These are phyloP conservation scores for Mychonastes homosphaera DNA, from an alignment of 139 green algal genomes.

Conservation along the genomic window DNA sequence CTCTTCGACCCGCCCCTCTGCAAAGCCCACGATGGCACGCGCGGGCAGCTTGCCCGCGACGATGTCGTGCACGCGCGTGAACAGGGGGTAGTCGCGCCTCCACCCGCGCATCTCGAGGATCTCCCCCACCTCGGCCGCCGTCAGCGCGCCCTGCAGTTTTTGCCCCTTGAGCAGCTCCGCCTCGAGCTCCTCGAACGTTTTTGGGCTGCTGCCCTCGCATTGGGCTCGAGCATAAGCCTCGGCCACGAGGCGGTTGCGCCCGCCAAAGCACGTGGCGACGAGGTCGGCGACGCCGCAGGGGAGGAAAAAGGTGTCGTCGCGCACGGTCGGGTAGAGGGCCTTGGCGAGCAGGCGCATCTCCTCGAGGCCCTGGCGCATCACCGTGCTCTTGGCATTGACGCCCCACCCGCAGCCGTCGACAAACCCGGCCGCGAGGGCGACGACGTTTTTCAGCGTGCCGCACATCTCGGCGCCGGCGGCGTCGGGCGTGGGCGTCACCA, in stretches of 20 bases:
- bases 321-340: conserved; percentile 44
- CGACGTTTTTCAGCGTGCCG: conserved; percentile 74
- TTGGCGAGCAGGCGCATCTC: conserved; percentile 51
- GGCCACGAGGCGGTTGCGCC: conserved; percentile 57
- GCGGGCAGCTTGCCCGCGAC: conserved; percentile 29
- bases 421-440: conserved; percentile 60
- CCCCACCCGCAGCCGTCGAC: conserved; percentile 56
- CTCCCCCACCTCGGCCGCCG: conserved; percentile 57
- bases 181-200: conserved; percentile 48
- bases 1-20: conserved; percentile 10
- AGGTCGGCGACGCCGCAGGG: conserved; percentile 59
- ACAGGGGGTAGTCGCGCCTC: conserved; percentile 56
- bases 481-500: conserved; percentile 40
- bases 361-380: conserved; percentile 51
- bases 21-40: conserved; percentile 28
- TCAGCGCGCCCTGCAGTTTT: conserved; percentile 73
- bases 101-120: conserved; percentile 42
- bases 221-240: conserved; percentile 20
- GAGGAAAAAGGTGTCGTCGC: conserved; percentile 67
- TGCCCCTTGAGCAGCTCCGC: conserved; percentile 54
- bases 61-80: conserved; percentile 62
- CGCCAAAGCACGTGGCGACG: conserved; percentile 64
- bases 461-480: conserved; percentile 54
- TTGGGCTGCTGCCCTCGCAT: conserved; percentile 9
- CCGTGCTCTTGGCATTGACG: conserved; percentile 53